phyloP scores from a whole-genome alignment of 306 rosid genomes.

The Biancaea sappan region DNA sequence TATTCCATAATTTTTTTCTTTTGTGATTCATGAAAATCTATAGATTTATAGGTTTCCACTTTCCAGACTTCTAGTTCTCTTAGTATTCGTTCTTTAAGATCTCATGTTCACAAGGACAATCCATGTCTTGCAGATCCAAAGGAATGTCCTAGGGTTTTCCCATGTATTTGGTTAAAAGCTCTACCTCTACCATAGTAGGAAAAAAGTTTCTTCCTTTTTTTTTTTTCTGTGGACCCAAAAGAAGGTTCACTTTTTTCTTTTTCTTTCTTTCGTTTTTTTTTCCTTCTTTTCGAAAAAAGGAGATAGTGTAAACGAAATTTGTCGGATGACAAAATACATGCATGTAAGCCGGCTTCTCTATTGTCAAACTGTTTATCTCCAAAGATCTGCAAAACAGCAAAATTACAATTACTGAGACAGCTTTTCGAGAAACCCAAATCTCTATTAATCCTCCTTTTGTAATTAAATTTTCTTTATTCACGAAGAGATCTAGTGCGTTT shows the following conservation, averaged over 20 bases:
- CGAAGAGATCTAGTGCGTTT: background rate
- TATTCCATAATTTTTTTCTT: background rate
- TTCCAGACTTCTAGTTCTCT: background rate
- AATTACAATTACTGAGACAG: background rate
- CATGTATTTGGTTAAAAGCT: background rate
- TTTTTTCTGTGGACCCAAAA: background rate
- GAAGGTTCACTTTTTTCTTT: background rate
- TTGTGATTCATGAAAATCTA: background rate
- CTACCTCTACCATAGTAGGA: conserved; percentile 3
- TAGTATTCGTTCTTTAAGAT: background rate
- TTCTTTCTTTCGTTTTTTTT: too few species aligned
- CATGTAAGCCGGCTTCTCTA: background rate
- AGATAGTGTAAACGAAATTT: background rate
- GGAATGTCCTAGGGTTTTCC: conserved; percentile 8
- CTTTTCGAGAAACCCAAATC: background rate
- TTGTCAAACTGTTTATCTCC: background rate
- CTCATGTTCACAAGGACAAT: background rate
- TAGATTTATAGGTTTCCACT: background rate
- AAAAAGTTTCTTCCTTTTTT: background rate
- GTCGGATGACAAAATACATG: background rate
- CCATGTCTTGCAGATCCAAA: background rate
- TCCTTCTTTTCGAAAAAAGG: background rate
- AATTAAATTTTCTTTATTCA: background rate
- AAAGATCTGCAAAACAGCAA: too few species aligned
- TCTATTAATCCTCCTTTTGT: background rate